A percentile compares a stretch with the other conserved stretches of the same genome.
Conservation (phyloP, 2,329 filamentous ascomycete species). For the Phoma sp. region DNA sequence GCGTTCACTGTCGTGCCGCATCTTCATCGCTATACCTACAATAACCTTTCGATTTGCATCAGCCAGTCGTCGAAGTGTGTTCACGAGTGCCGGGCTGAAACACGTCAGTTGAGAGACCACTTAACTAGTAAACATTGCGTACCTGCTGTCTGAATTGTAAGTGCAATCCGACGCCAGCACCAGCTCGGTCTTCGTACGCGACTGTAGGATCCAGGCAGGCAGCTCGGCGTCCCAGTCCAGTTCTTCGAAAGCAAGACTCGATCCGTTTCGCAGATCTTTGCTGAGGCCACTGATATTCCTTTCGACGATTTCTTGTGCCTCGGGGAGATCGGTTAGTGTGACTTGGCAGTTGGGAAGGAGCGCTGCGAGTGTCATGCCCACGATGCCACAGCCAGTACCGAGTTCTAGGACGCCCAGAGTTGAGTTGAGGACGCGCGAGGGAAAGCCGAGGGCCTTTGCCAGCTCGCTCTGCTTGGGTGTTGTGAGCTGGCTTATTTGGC, state of each 20-base stretch:
- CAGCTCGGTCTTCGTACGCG: conserved; percentile 56
- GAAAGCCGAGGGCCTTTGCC: background rate
- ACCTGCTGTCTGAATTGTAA: conserved; percentile 70
- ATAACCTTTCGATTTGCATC: conserved; percentile 48
- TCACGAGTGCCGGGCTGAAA: conserved; percentile 63
- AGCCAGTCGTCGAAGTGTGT: conserved; percentile 59
- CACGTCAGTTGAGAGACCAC: background rate
- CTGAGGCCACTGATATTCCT: conserved; percentile 56
- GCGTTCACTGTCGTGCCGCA: conserved; percentile 69
- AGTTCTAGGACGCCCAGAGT: conserved; percentile 63
- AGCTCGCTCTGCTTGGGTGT: background rate
- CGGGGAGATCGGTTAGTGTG: conserved; percentile 68
- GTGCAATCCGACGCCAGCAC: conserved; percentile 74
- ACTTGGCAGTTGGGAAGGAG: conserved; percentile 59
- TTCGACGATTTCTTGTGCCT: conserved; percentile 65
- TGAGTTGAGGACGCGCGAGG: background rate
- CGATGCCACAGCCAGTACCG: conserved; percentile 71
- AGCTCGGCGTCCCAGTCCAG: conserved; percentile 69
- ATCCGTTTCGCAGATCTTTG: conserved; percentile 51
- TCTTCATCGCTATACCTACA: conserved; percentile 69
- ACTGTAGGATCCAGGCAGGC: conserved; percentile 32
- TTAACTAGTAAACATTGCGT: background rate
- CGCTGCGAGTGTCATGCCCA: conserved; percentile 65
- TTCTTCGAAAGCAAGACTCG: conserved; percentile 55
- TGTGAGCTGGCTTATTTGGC: conserved; percentile 32